Evolutionary conservation across 768 basidiomycete genomes (phyloP).

Genomic region (Phanerochaete carnosa): DNA sequence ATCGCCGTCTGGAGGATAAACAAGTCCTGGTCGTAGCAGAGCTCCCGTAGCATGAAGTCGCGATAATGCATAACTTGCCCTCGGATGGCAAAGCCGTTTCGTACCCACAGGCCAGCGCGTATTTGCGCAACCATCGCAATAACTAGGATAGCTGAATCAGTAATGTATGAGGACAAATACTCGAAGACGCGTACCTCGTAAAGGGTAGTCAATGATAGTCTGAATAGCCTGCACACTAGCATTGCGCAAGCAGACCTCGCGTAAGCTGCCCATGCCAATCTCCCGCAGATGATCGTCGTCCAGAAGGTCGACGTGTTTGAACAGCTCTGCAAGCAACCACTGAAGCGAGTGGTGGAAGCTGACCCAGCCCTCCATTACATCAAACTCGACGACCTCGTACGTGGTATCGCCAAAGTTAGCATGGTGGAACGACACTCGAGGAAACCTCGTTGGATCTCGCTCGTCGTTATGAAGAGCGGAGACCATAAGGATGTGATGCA

Average conservation of each 20-base stretch:
- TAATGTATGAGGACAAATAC: background rate
- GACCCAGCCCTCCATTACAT: slow-evolving; percentile 77
- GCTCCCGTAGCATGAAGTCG: slow-evolving; percentile 92
- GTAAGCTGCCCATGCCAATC: slow-evolving; percentile 50
- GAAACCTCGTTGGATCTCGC: slow-evolving; percentile 65
- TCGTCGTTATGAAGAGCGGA: slow-evolving; percentile 66
- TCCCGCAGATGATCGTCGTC: slow-evolving; percentile 49
- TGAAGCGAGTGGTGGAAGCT: slow-evolving; percentile 93
- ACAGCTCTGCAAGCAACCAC: slow-evolving; percentile 85
- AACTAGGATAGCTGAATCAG: slow-evolving; percentile 39
- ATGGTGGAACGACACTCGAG: slow-evolving; percentile 58
- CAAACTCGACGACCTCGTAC: slow-evolving; percentile 71
- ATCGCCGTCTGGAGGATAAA: slow-evolving; percentile 87
- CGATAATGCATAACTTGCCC: slow-evolving; percentile 95
- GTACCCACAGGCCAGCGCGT: slow-evolving; percentile 93
- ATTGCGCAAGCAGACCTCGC: slow-evolving; percentile 58
- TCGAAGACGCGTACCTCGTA: slow-evolving; percentile 63
- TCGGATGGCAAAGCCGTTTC: slow-evolving; percentile 94
- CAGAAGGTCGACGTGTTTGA: slow-evolving; percentile 77
- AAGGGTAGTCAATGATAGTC: slow-evolving; percentile 81
- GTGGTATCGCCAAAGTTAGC: slow-evolving; percentile 58
- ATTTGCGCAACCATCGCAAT: slow-evolving; percentile 93
- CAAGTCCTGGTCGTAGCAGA: slow-evolving; percentile 95
- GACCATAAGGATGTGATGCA: slow-evolving; percentile 69
- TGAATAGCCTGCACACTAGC: slow-evolving; percentile 68